A percentile compares a stretch with the other conserved stretches of the same genome.
phyloP scores from a whole-genome alignment of 108 stramenopile genomes.

The Aurantiochytrium sp. region DNA sequence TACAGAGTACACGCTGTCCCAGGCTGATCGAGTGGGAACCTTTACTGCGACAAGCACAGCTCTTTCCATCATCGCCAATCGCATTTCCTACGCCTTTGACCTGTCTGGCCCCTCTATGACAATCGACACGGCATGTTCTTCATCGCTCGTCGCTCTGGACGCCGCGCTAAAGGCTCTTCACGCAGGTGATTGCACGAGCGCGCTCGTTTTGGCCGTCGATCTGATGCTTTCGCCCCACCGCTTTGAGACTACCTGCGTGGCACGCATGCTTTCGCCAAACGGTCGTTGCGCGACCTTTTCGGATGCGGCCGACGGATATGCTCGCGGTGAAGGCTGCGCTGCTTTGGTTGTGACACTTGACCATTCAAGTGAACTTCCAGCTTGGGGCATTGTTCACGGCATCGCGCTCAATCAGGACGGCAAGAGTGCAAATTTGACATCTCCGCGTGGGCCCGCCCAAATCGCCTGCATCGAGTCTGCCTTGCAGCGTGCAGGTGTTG shows the following conservation, averaged over 20 bases:
- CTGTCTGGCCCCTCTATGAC: constrained; percentile 21
- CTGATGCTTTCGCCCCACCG: constrained; percentile 4
- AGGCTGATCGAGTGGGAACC: background rate
- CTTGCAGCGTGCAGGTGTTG: background rate
- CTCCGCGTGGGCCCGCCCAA: background rate
- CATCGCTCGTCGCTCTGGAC: background rate
- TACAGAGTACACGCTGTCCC: background rate
- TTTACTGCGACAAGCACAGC: background rate
- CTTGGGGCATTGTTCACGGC: background rate
- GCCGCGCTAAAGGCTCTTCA: background rate
- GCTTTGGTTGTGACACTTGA: background rate
- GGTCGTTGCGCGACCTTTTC: background rate
- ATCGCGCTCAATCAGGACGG: constrained; percentile 10
- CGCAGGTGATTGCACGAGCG: background rate
- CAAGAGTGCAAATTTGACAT: background rate
- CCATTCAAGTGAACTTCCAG: background rate
- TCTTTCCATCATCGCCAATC: constrained; percentile 7
- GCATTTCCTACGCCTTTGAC: constrained; percentile 18
- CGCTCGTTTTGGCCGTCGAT: constrained; percentile 19
- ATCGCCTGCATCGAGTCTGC: background rate
- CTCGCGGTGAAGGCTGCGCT: constrained; percentile 21
- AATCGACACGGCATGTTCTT: constrained; percentile 27
- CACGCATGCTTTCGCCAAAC: constrained; percentile 20
- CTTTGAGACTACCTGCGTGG: background rate
- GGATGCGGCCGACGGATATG: constrained; percentile 23